A percentile compares a stretch with the other conserved stretches of the same genome.
phyloP scores from a whole-genome alignment of 2,329 filamentous ascomycete genomes.

The Ophiostoma pallidulum region DNA sequence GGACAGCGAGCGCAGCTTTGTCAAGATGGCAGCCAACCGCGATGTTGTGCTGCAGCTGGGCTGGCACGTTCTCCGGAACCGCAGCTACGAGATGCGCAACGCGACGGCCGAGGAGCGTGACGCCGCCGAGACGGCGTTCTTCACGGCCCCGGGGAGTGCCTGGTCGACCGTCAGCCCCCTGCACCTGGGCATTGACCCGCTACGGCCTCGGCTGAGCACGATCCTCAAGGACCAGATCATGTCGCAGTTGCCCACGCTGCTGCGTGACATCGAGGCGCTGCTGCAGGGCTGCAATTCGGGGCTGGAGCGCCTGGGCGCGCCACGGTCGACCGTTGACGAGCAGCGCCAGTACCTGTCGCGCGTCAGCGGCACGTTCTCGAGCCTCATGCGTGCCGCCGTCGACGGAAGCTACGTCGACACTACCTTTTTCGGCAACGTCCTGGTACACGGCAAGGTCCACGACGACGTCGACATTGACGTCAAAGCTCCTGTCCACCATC shows the following conservation, averaged over 20 bases:
- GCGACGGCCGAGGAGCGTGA: conserved; percentile 28
- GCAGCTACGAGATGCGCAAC: conserved; percentile 29
- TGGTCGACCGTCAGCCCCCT: conserved; percentile 29
- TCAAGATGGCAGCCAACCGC: conserved; percentile 35
- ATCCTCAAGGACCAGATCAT: conserved; percentile 40
- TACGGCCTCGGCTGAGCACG: conserved; percentile 40
- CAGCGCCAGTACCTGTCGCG: conserved; percentile 24
- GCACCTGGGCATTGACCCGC: conserved; percentile 36
- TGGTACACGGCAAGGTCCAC: conserved; percentile 5
- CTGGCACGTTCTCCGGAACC: conserved; percentile 44
- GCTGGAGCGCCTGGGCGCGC: conserved; percentile 25
- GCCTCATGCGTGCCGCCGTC: conserved; percentile 19
- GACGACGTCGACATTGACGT: background rate
- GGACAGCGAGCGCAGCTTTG: conserved; percentile 30
- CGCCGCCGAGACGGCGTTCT: conserved; percentile 32
- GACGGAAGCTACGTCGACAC: conserved; percentile 22
- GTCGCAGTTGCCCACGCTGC: conserved; percentile 35
- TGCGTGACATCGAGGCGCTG: conserved; percentile 32
- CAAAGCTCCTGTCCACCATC: conserved; percentile 29
- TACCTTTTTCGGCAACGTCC: conserved; percentile 16
- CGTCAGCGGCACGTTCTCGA: conserved; percentile 21
- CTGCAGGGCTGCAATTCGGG: conserved; percentile 24
- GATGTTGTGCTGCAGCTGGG: conserved; percentile 40
- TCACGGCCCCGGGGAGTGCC: conserved; percentile 25
- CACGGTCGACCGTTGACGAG: conserved; percentile 6